A percentile compares a stretch with the other conserved stretches of the same genome.
Conservation (phyloP, 257 asterid genomes). For the Misopates orontium region DNA sequence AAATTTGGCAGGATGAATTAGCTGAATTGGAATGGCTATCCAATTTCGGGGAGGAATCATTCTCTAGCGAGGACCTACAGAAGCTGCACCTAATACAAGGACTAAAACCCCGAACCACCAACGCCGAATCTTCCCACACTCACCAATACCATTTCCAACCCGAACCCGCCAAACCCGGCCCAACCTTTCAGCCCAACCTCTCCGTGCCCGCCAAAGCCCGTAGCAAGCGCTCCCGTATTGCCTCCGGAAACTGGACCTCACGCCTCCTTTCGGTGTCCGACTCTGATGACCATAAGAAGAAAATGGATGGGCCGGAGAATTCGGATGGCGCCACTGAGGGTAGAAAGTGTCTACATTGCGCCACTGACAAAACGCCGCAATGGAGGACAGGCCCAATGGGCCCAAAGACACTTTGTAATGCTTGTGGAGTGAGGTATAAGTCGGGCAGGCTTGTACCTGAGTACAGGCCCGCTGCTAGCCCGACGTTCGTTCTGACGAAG, state of each 20-base stretch:
- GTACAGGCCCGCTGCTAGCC: conserved; percentile 93
- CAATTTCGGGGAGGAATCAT: conserved; percentile 79
- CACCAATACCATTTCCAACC: conserved; percentile 56
- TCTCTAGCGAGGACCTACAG: conserved; percentile 67
- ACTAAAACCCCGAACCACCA: conserved; percentile 44
- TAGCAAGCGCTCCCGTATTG: conserved; percentile 88
- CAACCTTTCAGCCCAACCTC: conserved; percentile 40
- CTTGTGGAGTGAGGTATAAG: conserved; percentile 89
- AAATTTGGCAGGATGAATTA: conserved; percentile 63
- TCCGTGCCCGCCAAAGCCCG: conserved; percentile 92
- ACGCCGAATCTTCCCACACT: conserved; percentile 32
- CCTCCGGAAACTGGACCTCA: conserved; percentile 82
- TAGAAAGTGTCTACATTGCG: conserved; percentile 84
- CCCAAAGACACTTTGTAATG: conserved; percentile 90
- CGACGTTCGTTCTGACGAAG: conserved; percentile 74
- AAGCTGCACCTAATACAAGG: conserved; percentile 67
- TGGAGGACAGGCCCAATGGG: conserved; percentile 97
- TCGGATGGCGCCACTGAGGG: conserved; percentile 42
- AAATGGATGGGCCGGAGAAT: conserved; percentile 40
- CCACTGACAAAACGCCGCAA: conserved; percentile 94
- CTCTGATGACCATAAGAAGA: conserved; percentile 23
- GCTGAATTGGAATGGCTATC: conserved; percentile 95
- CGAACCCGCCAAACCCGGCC: conserved; percentile 37
- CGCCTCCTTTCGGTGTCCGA: conserved; percentile 55
- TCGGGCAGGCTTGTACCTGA: conserved; percentile 95